Evolutionary conservation across 2,329 filamentous ascomycete species (phyloP).

Genomic region (Botrytis tulipae): DNA sequence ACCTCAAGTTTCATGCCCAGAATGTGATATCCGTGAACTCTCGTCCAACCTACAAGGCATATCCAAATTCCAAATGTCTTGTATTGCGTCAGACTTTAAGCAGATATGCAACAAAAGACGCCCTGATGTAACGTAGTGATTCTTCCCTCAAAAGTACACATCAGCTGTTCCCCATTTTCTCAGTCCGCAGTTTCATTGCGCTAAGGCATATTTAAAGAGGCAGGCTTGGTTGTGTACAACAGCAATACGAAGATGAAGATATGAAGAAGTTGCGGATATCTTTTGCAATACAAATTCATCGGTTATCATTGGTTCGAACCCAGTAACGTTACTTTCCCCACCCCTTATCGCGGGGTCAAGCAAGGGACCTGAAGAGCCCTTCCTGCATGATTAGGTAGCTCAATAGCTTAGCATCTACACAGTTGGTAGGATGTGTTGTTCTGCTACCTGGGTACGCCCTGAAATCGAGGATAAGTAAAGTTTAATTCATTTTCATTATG

Average conservation of each 20-base stretch:
- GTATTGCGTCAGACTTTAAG: background rate
- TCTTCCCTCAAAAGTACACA: background rate
- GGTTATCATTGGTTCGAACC: background rate
- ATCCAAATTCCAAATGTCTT: background rate
- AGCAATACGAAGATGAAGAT: background rate
- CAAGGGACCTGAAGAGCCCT: background rate
- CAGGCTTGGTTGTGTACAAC: no score
- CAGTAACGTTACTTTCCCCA: constrained; percentile 10
- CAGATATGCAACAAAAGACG: constrained; percentile 1
- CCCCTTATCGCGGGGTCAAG: constrained; percentile 8
- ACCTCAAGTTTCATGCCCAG: background rate
- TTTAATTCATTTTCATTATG: background rate
- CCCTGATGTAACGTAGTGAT: constrained; percentile 2
- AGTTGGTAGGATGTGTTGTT: background rate
- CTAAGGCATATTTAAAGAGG: background rate
- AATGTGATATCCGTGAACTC: background rate
- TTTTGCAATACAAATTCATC: constrained; percentile 4
- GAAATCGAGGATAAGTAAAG: background rate
- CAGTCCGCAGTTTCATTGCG: no score
- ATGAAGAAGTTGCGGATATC: background rate
- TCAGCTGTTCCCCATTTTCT: constrained; percentile 5
- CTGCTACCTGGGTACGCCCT: background rate
- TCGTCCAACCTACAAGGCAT: background rate
- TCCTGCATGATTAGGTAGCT: background rate
- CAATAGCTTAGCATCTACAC: background rate